These are phyloP conservation scores for Arachis monticola DNA, from an alignment of 331 rosid genomes.

Conservation along the genomic window DNA sequence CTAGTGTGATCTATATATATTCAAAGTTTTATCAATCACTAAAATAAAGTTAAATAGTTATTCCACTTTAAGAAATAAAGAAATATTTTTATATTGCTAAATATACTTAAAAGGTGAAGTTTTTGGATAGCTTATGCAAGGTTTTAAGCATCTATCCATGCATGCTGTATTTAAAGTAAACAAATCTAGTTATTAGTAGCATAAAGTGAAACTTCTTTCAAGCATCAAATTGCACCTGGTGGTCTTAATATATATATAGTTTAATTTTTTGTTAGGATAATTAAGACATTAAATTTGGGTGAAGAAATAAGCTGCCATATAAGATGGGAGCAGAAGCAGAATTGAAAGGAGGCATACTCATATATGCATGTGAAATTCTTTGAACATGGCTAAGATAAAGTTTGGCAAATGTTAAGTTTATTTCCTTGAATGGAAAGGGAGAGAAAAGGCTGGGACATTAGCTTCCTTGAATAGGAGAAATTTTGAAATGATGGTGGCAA, in stretches of 20 bases:
- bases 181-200: background rate
- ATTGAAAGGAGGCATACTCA: background rate
- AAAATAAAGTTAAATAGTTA: background rate
- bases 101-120: too few species aligned
- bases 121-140: background rate
- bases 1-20: background rate
- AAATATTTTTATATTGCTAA: too few species aligned
- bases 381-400: constrained; percentile 3
- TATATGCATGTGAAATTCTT: background rate
- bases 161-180: background rate
- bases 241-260: background rate
- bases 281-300: background rate
- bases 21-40: background rate
- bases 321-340: background rate
- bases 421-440: constrained; percentile 30
- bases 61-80: too few species aligned
- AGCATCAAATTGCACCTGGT: background rate
- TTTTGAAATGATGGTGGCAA: constrained; percentile 13
- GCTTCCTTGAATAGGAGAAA: constrained; percentile 8
- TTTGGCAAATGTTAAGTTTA: constrained; percentile 8
- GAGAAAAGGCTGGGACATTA: constrained; percentile 2
- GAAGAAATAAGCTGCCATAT: background rate
- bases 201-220: constrained; percentile 4
- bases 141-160: background rate
- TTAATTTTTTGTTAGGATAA: background rate